phyloP scores from a whole-genome alignment of 1,139 yeast genomes.

The Pichia sp. region DNA sequence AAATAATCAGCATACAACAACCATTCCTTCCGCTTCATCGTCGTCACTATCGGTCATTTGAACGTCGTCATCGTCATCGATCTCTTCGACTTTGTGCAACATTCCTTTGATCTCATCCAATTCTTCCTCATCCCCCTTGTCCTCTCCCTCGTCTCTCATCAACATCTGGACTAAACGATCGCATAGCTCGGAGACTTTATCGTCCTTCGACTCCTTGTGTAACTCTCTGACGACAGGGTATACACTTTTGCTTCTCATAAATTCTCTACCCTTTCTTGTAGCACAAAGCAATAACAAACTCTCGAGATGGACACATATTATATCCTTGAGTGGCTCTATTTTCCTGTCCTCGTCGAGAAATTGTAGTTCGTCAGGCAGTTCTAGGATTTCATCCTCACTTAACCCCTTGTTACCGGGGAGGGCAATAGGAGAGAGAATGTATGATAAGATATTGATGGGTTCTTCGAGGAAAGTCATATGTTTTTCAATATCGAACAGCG shows the following conservation, averaged over 20 bases:
- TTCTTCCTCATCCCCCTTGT: constrained; percentile 27
- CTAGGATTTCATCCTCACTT: constrained; percentile 84
- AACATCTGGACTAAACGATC: constrained; percentile 78
- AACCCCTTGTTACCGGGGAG: constrained; percentile 60
- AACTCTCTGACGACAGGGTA: constrained; percentile 82
- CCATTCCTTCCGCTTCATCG: constrained; percentile 26
- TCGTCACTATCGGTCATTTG: background rate
- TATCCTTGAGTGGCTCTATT: constrained; percentile 67
- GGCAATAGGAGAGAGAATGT: constrained; percentile 76
- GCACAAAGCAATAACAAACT: constrained; percentile 74
- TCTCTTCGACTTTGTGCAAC: constrained; percentile 31
- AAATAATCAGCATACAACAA: constrained; percentile 30
- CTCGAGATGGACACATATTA: constrained; percentile 70
- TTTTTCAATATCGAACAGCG: constrained; percentile 71
- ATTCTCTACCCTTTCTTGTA: constrained; percentile 66
- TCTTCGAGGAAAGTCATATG: constrained; percentile 61
- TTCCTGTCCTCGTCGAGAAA: constrained; percentile 69
- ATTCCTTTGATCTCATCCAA: constrained; percentile 32
- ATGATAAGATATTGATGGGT: constrained; percentile 72
- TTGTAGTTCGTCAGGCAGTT: constrained; percentile 86
- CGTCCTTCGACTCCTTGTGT: constrained; percentile 64
- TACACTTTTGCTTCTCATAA: constrained; percentile 70
- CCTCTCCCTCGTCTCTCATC: constrained; percentile 75
- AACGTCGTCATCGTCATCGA: constrained; percentile 28
- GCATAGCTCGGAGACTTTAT: constrained; percentile 62